A percentile compares a stretch with the other conserved stretches of the same genome.
Evolutionary conservation across 192 early-diverging fungal species (phyloP).

Genomic region (Dissophora ornata): DNA sequence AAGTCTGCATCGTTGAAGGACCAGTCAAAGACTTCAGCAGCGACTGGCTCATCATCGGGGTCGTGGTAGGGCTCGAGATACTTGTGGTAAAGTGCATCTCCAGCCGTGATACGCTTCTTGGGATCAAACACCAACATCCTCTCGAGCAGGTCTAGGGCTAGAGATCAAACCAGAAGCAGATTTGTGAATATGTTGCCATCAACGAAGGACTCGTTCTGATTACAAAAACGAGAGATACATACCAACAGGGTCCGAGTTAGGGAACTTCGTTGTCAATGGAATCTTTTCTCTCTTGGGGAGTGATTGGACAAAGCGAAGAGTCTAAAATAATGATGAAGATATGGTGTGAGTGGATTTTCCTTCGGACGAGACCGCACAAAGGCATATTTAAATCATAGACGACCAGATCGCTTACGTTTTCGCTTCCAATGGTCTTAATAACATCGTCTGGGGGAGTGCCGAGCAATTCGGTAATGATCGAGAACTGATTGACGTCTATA

Average conservation of each 20-base stretch:
- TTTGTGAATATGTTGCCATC: no score
- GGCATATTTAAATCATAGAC: no score
- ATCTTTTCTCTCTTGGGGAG: slow-evolving; percentile 83
- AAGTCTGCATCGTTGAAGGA: slow-evolving; percentile 93
- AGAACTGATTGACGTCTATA: slow-evolving; percentile 93
- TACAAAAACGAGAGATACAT: slow-evolving; percentile 14
- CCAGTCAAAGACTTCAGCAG: slow-evolving; percentile 90
- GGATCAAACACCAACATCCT: slow-evolving; percentile 96
- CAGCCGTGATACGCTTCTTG: slow-evolving; percentile 87
- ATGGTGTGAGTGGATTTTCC: no score
- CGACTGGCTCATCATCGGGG: slow-evolving; percentile 88
- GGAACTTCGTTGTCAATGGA: slow-evolving; percentile 85
- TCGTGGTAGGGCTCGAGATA: slow-evolving; percentile 94
- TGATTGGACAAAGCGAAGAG: slow-evolving; percentile 89
- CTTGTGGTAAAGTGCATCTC: slow-evolving; percentile 88
- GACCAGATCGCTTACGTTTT: slow-evolving; percentile 78
- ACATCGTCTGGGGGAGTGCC: slow-evolving; percentile 94
- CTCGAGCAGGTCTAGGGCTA: slow-evolving; percentile 87
- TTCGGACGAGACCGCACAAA: no score
- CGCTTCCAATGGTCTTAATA: slow-evolving; percentile 91
- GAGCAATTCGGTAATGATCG: slow-evolving; percentile 91
- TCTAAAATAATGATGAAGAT: no score
- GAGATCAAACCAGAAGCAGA: no score
- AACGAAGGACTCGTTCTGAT: no score
- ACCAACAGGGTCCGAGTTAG: slow-evolving; percentile 76